These are phyloP conservation scores for Escallonia rubra DNA, from an alignment of 129 eudicot genomes.

Conservation along the genomic window DNA sequence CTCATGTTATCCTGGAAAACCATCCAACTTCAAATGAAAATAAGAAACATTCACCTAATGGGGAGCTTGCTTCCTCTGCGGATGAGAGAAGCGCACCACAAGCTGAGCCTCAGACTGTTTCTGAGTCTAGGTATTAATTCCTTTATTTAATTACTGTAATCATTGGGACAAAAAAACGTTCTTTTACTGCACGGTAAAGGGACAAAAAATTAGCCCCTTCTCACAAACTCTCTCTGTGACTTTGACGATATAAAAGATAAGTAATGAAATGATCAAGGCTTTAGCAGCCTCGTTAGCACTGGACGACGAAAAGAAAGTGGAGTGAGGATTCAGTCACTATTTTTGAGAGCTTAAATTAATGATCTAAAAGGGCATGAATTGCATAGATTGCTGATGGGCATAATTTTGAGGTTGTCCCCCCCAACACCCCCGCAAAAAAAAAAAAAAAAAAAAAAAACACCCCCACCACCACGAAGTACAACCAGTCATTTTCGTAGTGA, in stretches of 20 bases:
- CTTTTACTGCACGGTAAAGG: not conserved
- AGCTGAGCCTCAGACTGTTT: slow-evolving; percentile 36
- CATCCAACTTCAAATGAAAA: slow-evolving; percentile 38
- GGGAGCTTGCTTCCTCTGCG: slow-evolving; percentile 41
- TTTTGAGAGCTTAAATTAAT: too few species aligned
- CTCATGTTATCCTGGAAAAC: slow-evolving; percentile 31
- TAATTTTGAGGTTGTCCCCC: too few species aligned
- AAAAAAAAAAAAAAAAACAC: not conserved
- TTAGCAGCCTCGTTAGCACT: too few species aligned
- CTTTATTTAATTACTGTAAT: not conserved
- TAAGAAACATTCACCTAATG: slow-evolving; percentile 42
- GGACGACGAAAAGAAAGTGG: too few species aligned
- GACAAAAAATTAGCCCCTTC: not conserved
- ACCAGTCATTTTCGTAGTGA: too few species aligned
- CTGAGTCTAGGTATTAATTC: slow-evolving; percentile 73
- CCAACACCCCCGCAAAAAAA: too few species aligned
- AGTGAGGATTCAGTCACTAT: too few species aligned
- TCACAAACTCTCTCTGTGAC: not conserved
- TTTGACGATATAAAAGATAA: too few species aligned
- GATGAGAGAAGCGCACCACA: slow-evolving; percentile 46
- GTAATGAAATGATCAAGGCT: too few species aligned
- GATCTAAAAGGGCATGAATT: too few species aligned
- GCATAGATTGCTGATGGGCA: too few species aligned
- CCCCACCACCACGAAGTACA: not conserved
- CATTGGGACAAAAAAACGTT: not conserved